Percentiles rank a stretch among this genome's conserved stretches.
phyloP scores from a whole-genome alignment of 2,329 filamentous ascomycete species.

The Furcasterigmium furcatum region DNA sequence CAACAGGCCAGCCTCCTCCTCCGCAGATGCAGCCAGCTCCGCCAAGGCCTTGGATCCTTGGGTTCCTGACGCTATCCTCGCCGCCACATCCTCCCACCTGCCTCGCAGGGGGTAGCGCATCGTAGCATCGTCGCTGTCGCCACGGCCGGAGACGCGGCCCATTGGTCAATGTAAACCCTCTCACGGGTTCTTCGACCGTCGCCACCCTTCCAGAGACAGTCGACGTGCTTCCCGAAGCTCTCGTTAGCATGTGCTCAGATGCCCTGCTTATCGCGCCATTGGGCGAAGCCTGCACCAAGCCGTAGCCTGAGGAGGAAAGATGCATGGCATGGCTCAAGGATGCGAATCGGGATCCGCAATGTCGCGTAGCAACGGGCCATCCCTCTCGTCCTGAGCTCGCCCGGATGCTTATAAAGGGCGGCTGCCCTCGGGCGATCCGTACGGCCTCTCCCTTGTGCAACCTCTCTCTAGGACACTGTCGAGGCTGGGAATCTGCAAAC shows the following conservation, averaged over 20 bases:
- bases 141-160: background rate
- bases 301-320: no score
- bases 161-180: background rate
- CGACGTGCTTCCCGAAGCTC: background rate
- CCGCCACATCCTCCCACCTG: background rate
- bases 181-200: background rate
- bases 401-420: background rate
- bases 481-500: background rate
- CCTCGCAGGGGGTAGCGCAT: constrained; percentile 2
- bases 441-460: background rate
- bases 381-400: background rate
- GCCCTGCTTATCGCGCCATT: constrained; percentile 4
- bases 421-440: background rate
- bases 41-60: constrained; percentile 1
- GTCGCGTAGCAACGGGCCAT: constrained; percentile 1
- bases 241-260: background rate
- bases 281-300: background rate
- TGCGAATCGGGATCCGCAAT: background rate
- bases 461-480: background rate
- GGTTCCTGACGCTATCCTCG: background rate
- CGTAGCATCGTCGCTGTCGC: background rate
- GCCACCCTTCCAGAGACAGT: background rate
- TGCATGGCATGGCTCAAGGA: background rate
- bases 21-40: constrained; percentile 44
- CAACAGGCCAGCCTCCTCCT: no score